These are phyloP conservation scores for Rugonectria rugulosa DNA, from an alignment of 2,329 filamentous ascomycete genomes.

Conservation along the genomic window DNA sequence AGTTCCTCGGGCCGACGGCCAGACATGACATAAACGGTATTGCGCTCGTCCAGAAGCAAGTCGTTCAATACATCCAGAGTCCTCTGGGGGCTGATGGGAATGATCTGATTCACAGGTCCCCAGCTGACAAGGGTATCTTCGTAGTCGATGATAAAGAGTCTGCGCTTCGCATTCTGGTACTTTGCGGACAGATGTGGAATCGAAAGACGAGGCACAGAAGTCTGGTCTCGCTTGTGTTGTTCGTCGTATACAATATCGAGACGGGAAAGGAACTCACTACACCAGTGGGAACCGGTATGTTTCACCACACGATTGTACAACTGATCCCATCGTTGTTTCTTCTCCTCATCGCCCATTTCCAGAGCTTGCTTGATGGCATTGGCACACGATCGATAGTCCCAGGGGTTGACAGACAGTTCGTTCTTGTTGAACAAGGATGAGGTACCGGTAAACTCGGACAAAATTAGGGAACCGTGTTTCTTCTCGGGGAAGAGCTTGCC, in stretches of 20 bases:
- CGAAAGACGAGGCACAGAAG: slow-evolving; percentile 85
- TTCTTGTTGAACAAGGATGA: slow-evolving; percentile 83
- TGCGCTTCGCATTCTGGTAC: slow-evolving; percentile 71
- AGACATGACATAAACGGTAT: slow-evolving; percentile 94
- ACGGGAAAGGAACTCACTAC: slow-evolving; percentile 74
- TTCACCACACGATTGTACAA: slow-evolving; percentile 77
- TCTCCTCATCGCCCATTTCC: slow-evolving; percentile 80
- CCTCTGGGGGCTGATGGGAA: slow-evolving; percentile 83
- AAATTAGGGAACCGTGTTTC: slow-evolving; percentile 86
- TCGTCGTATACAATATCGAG: slow-evolving; percentile 82
- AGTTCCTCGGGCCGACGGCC: slow-evolving; percentile 87
- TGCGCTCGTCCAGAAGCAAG: slow-evolving; percentile 78
- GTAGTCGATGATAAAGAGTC: slow-evolving; percentile 91
- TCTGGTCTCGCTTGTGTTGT: slow-evolving; percentile 84
- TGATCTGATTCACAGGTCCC: slow-evolving; percentile 83
- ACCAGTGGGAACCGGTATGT: slow-evolving; percentile 88
- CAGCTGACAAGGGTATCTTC: slow-evolving; percentile 91
- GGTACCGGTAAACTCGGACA: slow-evolving; percentile 95
- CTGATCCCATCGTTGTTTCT: slow-evolving; percentile 75
- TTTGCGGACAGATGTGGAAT: slow-evolving; percentile 67
- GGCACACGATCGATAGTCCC: slow-evolving; percentile 90
- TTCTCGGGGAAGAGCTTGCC: slow-evolving; percentile 73
- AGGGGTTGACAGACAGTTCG: slow-evolving; percentile 89
- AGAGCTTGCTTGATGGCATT: slow-evolving; percentile 85
- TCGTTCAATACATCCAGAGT: slow-evolving; percentile 86